Evolutionary conservation across 768 basidiomycete genomes (phyloP).

Genomic region (Cyathus striatus): DNA sequence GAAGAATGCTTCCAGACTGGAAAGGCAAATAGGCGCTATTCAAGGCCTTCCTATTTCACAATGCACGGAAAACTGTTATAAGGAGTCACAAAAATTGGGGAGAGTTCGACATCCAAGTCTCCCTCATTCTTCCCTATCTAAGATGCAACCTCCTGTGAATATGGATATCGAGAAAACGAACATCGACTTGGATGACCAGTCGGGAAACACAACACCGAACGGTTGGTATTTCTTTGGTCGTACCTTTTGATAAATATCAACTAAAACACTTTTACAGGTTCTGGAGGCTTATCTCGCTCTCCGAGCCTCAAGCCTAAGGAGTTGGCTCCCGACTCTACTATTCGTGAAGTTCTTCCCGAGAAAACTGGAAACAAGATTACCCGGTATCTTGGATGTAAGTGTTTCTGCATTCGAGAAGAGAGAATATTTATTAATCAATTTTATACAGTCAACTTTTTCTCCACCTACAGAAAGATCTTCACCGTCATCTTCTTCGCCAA

Average conservation of each 20-base stretch:
- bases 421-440: constrained; percentile 1
- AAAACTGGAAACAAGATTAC: constrained; percentile 7
- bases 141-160: constrained; percentile 42
- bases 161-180: constrained; percentile 40
- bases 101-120: neutral
- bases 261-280: neutral
- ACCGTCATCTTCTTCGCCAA: constrained; percentile 47
- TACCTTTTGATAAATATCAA: no score
- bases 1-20: no score
- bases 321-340: constrained; percentile 45
- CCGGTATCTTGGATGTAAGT: constrained; percentile 25
- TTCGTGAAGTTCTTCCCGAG: constrained; percentile 21
- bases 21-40: no score
- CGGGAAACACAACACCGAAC: neutral
- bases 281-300: constrained; percentile 15
- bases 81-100: no score
- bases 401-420: constrained; percentile 18
- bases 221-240: no score
- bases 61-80: no score
- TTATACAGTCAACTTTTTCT: constrained; percentile 23
- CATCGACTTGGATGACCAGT: constrained; percentile 41
- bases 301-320: constrained; percentile 43
- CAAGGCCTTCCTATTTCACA: no score
- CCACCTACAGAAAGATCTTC: constrained; percentile 48
- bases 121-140: constrained; percentile 4